phyloP scores from a whole-genome alignment of 495 filamentous ascomycete genomes.

The Entonaema liquescens region DNA sequence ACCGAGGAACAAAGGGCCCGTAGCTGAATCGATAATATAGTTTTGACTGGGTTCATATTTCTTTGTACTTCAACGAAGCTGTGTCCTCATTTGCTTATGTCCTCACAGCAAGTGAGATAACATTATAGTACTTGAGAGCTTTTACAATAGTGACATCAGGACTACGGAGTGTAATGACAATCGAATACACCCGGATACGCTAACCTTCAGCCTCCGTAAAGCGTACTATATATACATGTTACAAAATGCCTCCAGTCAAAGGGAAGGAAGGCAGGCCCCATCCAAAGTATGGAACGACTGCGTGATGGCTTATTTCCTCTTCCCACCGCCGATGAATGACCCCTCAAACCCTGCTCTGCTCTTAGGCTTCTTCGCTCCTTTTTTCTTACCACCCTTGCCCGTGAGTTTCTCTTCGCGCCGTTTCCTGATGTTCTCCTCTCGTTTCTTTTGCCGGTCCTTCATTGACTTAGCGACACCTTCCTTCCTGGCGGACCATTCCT shows the following conservation, averaged over 20 bases:
- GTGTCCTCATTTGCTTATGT: neutral
- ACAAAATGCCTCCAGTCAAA: neutral
- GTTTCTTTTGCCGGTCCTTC: conserved; percentile 82
- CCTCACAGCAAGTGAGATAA: neutral
- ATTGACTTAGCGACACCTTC: conserved; percentile 78
- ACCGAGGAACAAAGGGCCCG: neutral
- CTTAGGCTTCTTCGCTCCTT: conserved; percentile 63
- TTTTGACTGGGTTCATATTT: neutral
- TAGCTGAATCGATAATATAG: neutral
- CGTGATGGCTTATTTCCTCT: conserved; percentile 43
- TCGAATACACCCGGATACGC: neutral
- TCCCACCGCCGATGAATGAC: conserved; percentile 71
- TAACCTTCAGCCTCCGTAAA: neutral
- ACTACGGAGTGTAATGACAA: neutral
- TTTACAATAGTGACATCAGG: neutral
- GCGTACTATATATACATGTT: conserved; percentile 11
- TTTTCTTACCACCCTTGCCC: conserved; percentile 70
- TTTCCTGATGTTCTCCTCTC: conserved; percentile 88
- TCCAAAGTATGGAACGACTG: neutral
- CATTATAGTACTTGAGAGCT: neutral
- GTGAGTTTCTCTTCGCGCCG: conserved; percentile 76
- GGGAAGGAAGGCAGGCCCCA: neutral
- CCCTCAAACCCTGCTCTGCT: conserved; percentile 89
- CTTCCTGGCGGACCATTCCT: conserved; percentile 86
- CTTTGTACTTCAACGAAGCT: neutral